Conservation (phyloP, 1,139 yeast genomes). For the Taphrina deformans region DNA sequence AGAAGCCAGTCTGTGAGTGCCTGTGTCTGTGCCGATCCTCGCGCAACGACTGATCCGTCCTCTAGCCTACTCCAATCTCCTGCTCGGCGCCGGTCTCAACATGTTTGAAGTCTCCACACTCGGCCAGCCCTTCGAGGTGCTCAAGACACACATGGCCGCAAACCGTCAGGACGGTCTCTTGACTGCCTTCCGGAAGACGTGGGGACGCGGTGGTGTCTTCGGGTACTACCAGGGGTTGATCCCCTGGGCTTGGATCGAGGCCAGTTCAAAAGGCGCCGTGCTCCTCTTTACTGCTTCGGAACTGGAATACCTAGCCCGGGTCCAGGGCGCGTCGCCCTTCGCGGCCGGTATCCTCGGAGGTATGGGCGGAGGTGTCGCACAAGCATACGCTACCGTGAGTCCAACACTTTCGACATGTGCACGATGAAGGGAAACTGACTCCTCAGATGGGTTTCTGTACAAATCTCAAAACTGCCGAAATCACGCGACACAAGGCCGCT, state of each 20-base stretch:
- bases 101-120: conserved; percentile 89
- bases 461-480: conserved; percentile 95
- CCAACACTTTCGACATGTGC: conserved; percentile 3
- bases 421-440: not conserved
- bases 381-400: conserved; percentile 94
- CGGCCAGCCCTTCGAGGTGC: conserved; percentile 95
- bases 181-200: conserved; percentile 71
- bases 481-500: conserved; percentile 83
- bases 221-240: conserved; percentile 97
- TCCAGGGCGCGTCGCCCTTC: conserved; percentile 64
- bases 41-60: not conserved
- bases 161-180: conserved; percentile 70
- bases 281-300: conserved; percentile 88
- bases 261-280: conserved; percentile 99
- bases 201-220: conserved; percentile 87
- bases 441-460: conserved; percentile 77
- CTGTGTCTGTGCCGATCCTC: not conserved
- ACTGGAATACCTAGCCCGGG: conserved; percentile 73
- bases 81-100: conserved; percentile 90
- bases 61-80: conserved; percentile 55
- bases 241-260: conserved; percentile 99
- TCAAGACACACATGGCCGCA: conserved; percentile 96
- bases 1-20: conserved; percentile 32
- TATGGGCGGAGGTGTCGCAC: conserved; percentile 82
- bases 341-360: conserved; percentile 93